These are phyloP conservation scores for Rubia balearica DNA, from an alignment of 305 asterid species.

Conservation along the genomic window DNA sequence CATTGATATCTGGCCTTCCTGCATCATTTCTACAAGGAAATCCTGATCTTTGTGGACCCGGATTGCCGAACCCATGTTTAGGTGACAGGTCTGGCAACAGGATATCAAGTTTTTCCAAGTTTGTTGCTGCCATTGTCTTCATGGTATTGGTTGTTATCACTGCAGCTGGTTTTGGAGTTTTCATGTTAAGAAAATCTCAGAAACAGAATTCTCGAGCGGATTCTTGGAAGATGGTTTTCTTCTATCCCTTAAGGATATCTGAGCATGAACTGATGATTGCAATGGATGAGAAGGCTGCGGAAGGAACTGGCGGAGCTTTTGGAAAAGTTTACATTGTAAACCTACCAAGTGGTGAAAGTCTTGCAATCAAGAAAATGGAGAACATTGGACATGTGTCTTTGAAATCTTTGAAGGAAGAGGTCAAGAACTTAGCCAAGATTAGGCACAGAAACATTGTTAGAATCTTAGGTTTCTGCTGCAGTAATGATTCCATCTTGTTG, in stretches of 20 bases:
- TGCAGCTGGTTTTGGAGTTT: constrained; percentile 40
- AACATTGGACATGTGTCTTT: constrained; percentile 41
- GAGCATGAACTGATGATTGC: constrained; percentile 55
- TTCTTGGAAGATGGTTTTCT: constrained; percentile 61
- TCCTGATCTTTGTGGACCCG: constrained; percentile 66
- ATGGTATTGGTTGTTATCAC: constrained; percentile 38
- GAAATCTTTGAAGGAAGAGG: constrained; percentile 54
- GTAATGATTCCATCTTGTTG: constrained; percentile 51
- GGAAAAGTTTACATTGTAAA: constrained; percentile 61
- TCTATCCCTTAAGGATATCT: constrained; percentile 67
- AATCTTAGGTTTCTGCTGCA: constrained; percentile 65
- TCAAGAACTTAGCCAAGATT: constrained; percentile 68
- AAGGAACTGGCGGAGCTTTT: constrained; percentile 42
- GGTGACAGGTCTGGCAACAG: constrained; percentile 25
- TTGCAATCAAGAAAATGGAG: constrained; percentile 56
- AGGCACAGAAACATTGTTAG: constrained; percentile 66
- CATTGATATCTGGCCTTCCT: constrained; percentile 69
- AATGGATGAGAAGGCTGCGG: constrained; percentile 60
- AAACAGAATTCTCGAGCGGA: constrained; percentile 28
- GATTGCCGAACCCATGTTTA: constrained; percentile 48
- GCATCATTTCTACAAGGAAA: constrained; percentile 77
- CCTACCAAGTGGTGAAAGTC: constrained; percentile 67
- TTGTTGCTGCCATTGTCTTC: constrained; percentile 39
- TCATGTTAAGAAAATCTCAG: constrained; percentile 26
- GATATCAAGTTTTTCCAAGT: constrained; percentile 33